These are phyloP conservation scores for Fusarium sp. DNA, from an alignment of 2,329 filamentous ascomycete species.

Conservation along the genomic window DNA sequence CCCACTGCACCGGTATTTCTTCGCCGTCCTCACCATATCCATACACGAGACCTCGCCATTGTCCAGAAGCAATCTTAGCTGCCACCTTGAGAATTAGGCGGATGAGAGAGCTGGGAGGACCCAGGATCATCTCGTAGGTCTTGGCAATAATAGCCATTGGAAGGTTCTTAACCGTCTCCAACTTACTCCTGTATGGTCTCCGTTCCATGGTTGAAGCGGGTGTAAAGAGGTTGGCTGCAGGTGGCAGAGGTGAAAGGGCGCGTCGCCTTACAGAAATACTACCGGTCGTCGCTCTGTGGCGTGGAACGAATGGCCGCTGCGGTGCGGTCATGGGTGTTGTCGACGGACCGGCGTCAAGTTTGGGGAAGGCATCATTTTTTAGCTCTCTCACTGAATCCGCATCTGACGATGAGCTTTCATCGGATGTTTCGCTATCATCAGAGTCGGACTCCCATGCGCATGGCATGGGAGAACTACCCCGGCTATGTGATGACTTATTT, in stretches of 20 bases:
- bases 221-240: slow-evolving; percentile 71
- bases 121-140: slow-evolving; percentile 79
- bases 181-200: slow-evolving; percentile 33
- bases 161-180: slow-evolving; percentile 40
- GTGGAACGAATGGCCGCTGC: slow-evolving; percentile 28
- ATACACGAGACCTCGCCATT: slow-evolving; percentile 70
- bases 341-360: neutral
- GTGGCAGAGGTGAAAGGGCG: slow-evolving; percentile 73
- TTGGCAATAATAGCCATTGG: slow-evolving; percentile 74
- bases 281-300: slow-evolving; percentile 41
- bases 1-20: slow-evolving; percentile 68
- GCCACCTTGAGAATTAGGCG: slow-evolving; percentile 84
- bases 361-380: neutral
- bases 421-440: slow-evolving; percentile 40
- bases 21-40: slow-evolving; percentile 65
- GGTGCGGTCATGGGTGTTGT: neutral
- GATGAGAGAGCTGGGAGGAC: slow-evolving; percentile 83
- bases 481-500: slow-evolving; percentile 3
- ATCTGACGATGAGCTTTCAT: slow-evolving; percentile 42
- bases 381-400: slow-evolving; percentile 15
- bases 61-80: slow-evolving; percentile 74
- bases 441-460: slow-evolving; percentile 41
- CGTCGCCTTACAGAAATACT: slow-evolving; percentile 50
- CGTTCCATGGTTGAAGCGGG: slow-evolving; percentile 55
- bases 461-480: slow-evolving; percentile 22